A percentile compares a stretch with the other conserved stretches of the same genome.
phyloP scores from a whole-genome alignment of 1,284 basidiomycete genomes.

The Apiotrichum laibachii region DNA sequence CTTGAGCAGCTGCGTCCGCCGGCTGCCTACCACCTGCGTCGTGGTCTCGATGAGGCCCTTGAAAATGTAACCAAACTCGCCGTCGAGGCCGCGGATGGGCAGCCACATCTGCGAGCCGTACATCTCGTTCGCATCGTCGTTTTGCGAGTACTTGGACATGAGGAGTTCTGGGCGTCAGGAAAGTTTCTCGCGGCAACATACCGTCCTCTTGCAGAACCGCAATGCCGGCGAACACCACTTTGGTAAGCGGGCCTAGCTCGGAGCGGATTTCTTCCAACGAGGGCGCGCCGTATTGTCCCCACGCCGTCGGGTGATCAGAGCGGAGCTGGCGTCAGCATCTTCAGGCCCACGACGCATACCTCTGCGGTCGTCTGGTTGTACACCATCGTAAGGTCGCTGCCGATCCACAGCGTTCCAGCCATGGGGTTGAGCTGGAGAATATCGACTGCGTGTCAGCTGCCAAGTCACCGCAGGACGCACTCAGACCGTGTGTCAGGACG shows the following conservation, averaged over 20 bases:
- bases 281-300: constrained; percentile 40
- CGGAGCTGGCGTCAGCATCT: constrained; percentile 6
- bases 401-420: constrained; percentile 41
- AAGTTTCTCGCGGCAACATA: constrained; percentile 2
- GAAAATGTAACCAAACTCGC: constrained; percentile 39
- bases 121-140: constrained; percentile 20
- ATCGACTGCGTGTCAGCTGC: not conserved
- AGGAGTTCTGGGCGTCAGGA: constrained; percentile 31
- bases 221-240: constrained; percentile 40
- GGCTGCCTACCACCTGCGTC: constrained; percentile 43
- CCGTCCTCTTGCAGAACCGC: constrained; percentile 46
- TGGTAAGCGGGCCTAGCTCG: constrained; percentile 40
- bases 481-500: not conserved
- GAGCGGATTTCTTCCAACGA: constrained; percentile 35
- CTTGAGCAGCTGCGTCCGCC: constrained; percentile 31
- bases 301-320: constrained; percentile 43
- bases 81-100: constrained; percentile 40
- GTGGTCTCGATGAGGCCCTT: constrained; percentile 41
- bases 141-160: constrained; percentile 1
- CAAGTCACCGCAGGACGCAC: not conserved
- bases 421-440: not conserved
- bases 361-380: constrained; percentile 47
- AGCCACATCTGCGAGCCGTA: constrained; percentile 44
- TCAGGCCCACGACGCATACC: constrained; percentile 43
- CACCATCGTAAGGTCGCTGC: constrained; percentile 42